phyloP scores from a whole-genome alignment of 2,329 filamentous ascomycete genomes.

The Penicillium sp. region DNA sequence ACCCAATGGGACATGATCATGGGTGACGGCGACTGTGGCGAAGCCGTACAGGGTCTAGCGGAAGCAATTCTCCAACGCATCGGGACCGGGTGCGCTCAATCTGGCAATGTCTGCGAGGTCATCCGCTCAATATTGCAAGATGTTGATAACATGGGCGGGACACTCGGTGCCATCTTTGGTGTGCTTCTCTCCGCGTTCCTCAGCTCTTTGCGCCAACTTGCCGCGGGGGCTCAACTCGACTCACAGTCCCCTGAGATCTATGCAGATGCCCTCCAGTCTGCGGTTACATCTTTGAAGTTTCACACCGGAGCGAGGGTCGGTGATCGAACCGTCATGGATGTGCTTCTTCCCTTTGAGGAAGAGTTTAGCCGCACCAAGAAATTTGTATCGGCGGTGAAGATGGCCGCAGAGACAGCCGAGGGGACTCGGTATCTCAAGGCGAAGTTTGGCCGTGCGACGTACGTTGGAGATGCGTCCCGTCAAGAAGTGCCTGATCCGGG shows the following conservation, averaged over 20 bases:
- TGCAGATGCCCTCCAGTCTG: neutral
- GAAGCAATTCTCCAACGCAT: slow-evolving; percentile 1
- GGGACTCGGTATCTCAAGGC: slow-evolving; percentile 6
- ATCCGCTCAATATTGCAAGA: neutral
- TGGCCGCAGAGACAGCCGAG: slow-evolving; percentile 7
- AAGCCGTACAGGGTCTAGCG: slow-evolving; percentile 5
- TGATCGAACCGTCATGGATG: slow-evolving; percentile 9
- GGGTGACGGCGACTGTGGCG: slow-evolving; percentile 12
- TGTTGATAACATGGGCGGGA: neutral
- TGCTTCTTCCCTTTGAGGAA: slow-evolving; percentile 6
- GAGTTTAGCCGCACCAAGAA: neutral
- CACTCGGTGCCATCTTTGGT: neutral
- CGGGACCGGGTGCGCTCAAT: neutral
- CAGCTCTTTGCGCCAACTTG: neutral
- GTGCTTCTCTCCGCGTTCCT: neutral
- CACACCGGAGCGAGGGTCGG: slow-evolving; percentile 6
- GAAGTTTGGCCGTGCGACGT: slow-evolving; percentile 7
- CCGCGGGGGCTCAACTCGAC: neutral
- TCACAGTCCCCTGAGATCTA: neutral
- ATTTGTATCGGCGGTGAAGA: slow-evolving; percentile 1
- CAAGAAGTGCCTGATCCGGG: slow-evolving; percentile 7
- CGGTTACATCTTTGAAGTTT: slow-evolving; percentile 4
- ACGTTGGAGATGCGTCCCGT: slow-evolving; percentile 6
- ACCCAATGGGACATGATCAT: slow-evolving; percentile 11
- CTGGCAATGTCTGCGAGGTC: neutral